Base-by-base conservation (phyloP, 768 basidiomycete genomes). In the Leccinum pellstonianum region DNA sequence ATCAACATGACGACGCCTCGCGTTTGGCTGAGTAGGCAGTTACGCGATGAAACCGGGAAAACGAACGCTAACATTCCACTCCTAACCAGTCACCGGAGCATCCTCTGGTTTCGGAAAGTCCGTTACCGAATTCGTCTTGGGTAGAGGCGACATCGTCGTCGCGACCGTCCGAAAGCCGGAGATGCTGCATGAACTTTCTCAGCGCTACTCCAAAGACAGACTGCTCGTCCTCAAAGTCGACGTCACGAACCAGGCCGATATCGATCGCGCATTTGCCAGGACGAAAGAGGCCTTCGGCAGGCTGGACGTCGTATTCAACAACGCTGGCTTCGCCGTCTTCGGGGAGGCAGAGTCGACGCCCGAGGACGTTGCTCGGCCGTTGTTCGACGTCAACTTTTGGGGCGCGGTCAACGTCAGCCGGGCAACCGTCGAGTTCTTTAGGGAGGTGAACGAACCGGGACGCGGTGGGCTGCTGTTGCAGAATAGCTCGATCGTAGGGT, bases 101-200 rank as follows among this genome's bases (percentile, higher is more conserved):
- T 76, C 74, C 0, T 68, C 76, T 6, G 78, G 80, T 9, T 70
- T 81, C 48, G 80, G 79, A 11, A 72, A 66, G 27, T 46, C 60
- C 15, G 63, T 77, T 54, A 66, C 69, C 2, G 73, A 78, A 58
- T 56, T 38, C 17, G 68, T 70, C 46, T 70, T 81, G 46, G 56
- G 51, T 15, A 62, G 65, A 5, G 79, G 79, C 21, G 76, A 77
- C 52, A 73, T 66, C 14, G 78, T 65, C 41, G 72, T 80, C 50
- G 80, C 81, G 5, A 79, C 80, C 19, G 68, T 78, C 46, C 75
- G 80, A 49, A 75, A 68, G 38, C 78, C 80, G 4, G 72, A 64
- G 19, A 38, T 54, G 6, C 68, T 69, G 23, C 48, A 55, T 11
- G 41, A 61, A 0, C 59, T 63, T 33, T 43, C 52, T 1, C 23